Evolutionary conservation across 768 basidiomycete species (phyloP).

Genomic region (Cyathus striatus): DNA sequence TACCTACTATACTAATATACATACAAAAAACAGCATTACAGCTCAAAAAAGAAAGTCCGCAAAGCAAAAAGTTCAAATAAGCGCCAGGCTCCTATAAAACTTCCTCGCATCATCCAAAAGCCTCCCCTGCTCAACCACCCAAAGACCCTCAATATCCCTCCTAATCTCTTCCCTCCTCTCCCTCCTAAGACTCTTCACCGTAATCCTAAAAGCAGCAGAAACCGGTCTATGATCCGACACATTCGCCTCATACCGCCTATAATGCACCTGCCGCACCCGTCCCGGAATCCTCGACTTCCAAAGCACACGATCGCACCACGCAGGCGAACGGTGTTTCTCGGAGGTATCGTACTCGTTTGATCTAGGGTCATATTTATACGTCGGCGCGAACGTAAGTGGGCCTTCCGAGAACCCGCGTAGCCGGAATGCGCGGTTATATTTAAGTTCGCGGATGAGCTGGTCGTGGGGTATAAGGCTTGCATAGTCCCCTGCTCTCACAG

Average conservation of each 20-base stretch:
- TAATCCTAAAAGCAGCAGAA: constrained; percentile 70
- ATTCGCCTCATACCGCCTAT: constrained; percentile 79
- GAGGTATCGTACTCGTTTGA: constrained; percentile 81
- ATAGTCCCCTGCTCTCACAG: constrained; percentile 64
- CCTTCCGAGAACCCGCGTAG: constrained; percentile 81
- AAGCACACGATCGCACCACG: constrained; percentile 95
- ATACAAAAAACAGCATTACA: too few relatives aligned
- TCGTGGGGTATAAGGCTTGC: constrained; percentile 68
- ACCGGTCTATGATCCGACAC: constrained; percentile 91
- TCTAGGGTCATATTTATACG: constrained; percentile 90
- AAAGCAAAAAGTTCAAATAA: constrained; percentile 21
- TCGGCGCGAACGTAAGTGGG: constrained; percentile 78
- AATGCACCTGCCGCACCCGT: constrained; percentile 64
- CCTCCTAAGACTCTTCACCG: constrained; percentile 64
- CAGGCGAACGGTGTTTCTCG: constrained; percentile 84
- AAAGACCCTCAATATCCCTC: constrained; percentile 47
- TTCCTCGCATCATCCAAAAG: constrained; percentile 30
- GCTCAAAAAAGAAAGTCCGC: too few relatives aligned
- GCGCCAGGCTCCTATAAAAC: constrained; percentile 34
- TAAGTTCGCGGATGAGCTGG: constrained; percentile 87
- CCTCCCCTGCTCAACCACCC: constrained; percentile 42
- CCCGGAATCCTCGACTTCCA: constrained; percentile 57
- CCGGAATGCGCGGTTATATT: constrained; percentile 81
- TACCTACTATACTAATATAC: too few relatives aligned
- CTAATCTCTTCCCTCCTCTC: constrained; percentile 55